Base-by-base conservation (phyloP, 2,329 filamentous ascomycete genomes). In the Colletotrichum brevisporum region DNA sequence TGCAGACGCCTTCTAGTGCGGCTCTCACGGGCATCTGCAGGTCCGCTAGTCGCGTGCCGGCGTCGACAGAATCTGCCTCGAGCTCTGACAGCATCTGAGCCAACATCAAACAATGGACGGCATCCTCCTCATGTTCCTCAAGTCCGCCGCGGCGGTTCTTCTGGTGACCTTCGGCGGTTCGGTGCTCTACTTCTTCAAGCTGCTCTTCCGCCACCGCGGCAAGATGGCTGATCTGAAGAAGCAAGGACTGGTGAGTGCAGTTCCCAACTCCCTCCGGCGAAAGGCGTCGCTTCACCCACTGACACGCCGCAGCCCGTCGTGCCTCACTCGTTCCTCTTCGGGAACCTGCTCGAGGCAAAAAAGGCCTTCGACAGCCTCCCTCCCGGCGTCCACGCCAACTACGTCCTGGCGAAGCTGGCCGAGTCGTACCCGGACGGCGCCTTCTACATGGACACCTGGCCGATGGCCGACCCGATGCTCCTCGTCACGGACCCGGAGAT, bases 271-370 rank as follows among this genome's bases (percentile, higher is more conserved):
- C 1, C 9, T 13, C 16, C 13, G 36, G 15, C 13, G 16, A 26
- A 5, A 6, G 9, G 31, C 31, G 2, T 12, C n/a, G n/a, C 24
- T 31, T 18, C 18, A 24, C 48, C 55, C 6, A 55, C 43, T 50
- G 18, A 47, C 63, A 27, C 5, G 13, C 4, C 13, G 2, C 36
- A 79, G 77, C 77, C 77, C 12, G 73, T 77, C 70, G 74, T 73
- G 9, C 69, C 71, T n/a, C 76, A 78, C 54, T 76, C 64, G 54
- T 67, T 71, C 45, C 13, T 78, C 24, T 71, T 78, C 13, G 77
- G 77, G 9, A 77, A 78, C 69, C 74, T 79, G 21, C 72, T 78
- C 5, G 69, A 71, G 39, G 77, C 76, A 6, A 78, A 78, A 45
- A 73, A 72, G 43, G 75, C 72, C 21, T 71, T 70, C 18, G 67